Evolutionary conservation across 352 stramenopile genomes (phyloP), one percentile per base, ranked within the genome.

Genomic region (Globisporangium apiculatum): DNA sequence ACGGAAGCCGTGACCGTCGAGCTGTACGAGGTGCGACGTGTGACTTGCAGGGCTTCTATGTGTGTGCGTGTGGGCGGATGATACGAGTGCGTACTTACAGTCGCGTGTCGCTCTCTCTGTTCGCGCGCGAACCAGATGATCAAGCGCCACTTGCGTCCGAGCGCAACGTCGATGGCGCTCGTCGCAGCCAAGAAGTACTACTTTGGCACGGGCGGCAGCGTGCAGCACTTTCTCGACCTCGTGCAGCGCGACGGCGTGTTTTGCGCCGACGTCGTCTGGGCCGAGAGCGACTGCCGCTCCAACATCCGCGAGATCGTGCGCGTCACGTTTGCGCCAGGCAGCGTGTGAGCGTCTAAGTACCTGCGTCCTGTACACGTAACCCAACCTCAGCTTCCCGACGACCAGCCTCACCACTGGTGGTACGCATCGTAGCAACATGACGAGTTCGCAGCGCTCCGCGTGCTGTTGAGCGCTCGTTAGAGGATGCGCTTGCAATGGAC

Each of bases 141-240:
- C 63, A 89, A 89, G 61, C 69, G 72, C 5, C 83, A 92, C 60
- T 68, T 94, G 56, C 73, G 74, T 4, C 68, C 58, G 9, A 41
- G 58, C 4, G 73, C 66, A 0, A 52, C 65, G 18, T 72, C 79
- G 10, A 67, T 84, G 17, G 83, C 80, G 31, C 67, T 93, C 7
- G 75, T 94, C 11, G 83, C 83, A 0, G 83, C 85, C 12, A 94
- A 94, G 65, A 91, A 90, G 58, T 94, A 94, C 53, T 94, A 93
- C 62, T 94, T 94, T 61, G 85, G 85, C 8, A 92, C 83, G 3
- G 81, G 81, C 38, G 85, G 85, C n/a, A 91, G 85, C 49, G 81
- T 93, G n/a, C 80, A 94, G 67, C 78, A 93, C 64, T 94, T 94
- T 55, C 64, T 90, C 24, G 57, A 72, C 1, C 49, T 93, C 45